A percentile compares a stretch with the other conserved stretches of the same genome.
phyloP scores from a whole-genome alignment of 2,329 filamentous ascomycete species.

The Tolypocladium pustulatum region DNA sequence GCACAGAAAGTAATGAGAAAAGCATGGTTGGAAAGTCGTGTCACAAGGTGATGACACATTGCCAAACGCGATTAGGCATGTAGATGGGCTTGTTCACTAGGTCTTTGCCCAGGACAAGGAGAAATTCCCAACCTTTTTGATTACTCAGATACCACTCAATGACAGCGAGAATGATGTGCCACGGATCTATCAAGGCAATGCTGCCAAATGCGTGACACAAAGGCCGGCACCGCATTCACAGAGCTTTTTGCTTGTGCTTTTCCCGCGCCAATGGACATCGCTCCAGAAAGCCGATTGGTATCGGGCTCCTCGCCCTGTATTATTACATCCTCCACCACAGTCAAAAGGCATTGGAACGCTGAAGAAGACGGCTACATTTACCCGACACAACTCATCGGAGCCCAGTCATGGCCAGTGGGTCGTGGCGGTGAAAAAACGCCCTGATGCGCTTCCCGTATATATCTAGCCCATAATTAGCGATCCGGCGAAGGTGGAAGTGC shows the following conservation, averaged over 20 bases:
- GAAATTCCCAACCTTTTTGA: neutral
- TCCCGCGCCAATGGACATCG: neutral
- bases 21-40: neutral
- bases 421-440: constrained; percentile 64
- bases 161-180: neutral
- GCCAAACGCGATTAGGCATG: neutral
- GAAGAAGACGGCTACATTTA: neutral
- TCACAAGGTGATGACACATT: neutral
- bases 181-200: neutral
- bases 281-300: neutral
- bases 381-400: constrained; percentile 11
- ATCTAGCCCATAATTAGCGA: constrained; percentile 36
- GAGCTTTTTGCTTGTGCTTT: neutral
- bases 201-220: neutral
- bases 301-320: neutral
- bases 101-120: neutral
- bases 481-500: too few species aligned
- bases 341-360: neutral
- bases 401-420: constrained; percentile 42
- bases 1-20: neutral
- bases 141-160: constrained; percentile 1
- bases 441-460: constrained; percentile 69
- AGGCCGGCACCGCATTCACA: neutral
- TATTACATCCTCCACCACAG: neutral
- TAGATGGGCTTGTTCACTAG: neutral